Percentiles rank a stretch among this genome's conserved stretches.
phyloP scores from a whole-genome alignment of 2,329 filamentous ascomycete genomes.

The Phialophora verrucosa region DNA sequence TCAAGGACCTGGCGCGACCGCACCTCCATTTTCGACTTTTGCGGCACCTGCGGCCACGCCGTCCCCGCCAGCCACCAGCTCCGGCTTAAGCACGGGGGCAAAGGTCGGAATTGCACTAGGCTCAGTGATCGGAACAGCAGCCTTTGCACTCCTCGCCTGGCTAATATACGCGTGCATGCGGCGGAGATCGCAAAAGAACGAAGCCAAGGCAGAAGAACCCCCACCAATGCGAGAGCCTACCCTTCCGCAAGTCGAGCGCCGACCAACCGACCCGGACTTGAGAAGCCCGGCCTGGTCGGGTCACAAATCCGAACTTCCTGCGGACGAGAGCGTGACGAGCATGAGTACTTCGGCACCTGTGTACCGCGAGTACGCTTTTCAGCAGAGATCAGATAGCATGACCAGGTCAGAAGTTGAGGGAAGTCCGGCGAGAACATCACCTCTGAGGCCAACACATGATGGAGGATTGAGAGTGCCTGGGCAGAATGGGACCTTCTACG shows the following conservation, averaged over 20 bases:
- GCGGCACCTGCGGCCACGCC: constrained; percentile 6
- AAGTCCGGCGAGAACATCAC: constrained; percentile 25
- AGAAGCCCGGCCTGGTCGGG: constrained; percentile 35
- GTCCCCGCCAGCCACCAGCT: neutral
- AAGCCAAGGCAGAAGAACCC: constrained; percentile 4
- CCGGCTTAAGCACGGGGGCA: constrained; percentile 25
- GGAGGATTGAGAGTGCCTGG: constrained; percentile 30
- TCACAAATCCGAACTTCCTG: constrained; percentile 38
- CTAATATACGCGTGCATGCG: constrained; percentile 15
- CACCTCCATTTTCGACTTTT: neutral
- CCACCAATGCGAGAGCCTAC: constrained; percentile 21
- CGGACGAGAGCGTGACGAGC: constrained; percentile 26
- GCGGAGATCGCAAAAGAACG: constrained; percentile 13
- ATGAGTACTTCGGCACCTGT: constrained; percentile 13
- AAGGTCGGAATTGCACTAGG: constrained; percentile 34
- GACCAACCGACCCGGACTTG: constrained; percentile 23
- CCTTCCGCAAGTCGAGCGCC: constrained; percentile 16
- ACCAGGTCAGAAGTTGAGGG: constrained; percentile 30
- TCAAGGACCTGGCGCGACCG: neutral
- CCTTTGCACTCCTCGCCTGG: constrained; percentile 16
- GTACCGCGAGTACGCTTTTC: constrained; percentile 27
- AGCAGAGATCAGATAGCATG: constrained; percentile 11
- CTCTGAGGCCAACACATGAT: constrained; percentile 24
- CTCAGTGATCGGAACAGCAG: constrained; percentile 16
- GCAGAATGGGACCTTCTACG: constrained; percentile 32